Conservation (phyloP, 805 yeast species). For the Candida germanica region DNA sequence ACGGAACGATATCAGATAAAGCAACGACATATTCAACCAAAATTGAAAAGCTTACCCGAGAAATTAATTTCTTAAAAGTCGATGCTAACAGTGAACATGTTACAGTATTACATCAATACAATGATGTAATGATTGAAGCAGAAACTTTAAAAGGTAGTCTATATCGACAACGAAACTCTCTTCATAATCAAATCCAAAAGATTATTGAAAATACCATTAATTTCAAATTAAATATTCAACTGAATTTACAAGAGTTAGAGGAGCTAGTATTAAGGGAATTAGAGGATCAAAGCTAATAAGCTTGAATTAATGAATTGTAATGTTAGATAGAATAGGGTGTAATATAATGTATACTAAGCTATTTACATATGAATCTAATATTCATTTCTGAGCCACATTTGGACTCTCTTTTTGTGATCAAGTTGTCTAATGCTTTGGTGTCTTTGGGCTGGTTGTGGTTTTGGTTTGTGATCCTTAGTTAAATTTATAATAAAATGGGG, state of each 20-base stretch:
- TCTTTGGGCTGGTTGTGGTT: slow-evolving; percentile 5
- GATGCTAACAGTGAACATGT: slow-evolving; percentile 48
- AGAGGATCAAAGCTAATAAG: too few species aligned
- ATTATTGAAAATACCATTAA: slow-evolving; percentile 58
- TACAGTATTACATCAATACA: slow-evolving; percentile 44
- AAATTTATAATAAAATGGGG: slow-evolving; percentile 13
- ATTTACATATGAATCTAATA: slow-evolving; percentile 19
- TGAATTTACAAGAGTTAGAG: slow-evolving; percentile 59
- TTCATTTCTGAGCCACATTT: slow-evolving; percentile 63
- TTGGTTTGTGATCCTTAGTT: slow-evolving; percentile 31
- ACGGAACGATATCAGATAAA: slow-evolving; percentile 53
- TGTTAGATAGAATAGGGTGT: background rate
- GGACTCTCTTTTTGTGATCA: slow-evolving; percentile 57
- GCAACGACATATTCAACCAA: slow-evolving; percentile 56
- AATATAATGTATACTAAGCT: slow-evolving; percentile 10
- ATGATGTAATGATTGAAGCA: slow-evolving; percentile 49
- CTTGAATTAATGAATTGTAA: slow-evolving; percentile 1
- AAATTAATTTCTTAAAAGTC: slow-evolving; percentile 47
- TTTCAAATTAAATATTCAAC: slow-evolving; percentile 67
- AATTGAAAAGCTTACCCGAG: slow-evolving; percentile 61
- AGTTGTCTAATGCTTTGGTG: slow-evolving; percentile 26
- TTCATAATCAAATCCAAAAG: slow-evolving; percentile 53
- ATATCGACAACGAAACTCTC: slow-evolving; percentile 41
- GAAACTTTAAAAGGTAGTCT: slow-evolving; percentile 50
- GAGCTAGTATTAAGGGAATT: slow-evolving; percentile 31